phyloP scores from a whole-genome alignment of 768 basidiomycete genomes.

The Clathrus columnatus region DNA sequence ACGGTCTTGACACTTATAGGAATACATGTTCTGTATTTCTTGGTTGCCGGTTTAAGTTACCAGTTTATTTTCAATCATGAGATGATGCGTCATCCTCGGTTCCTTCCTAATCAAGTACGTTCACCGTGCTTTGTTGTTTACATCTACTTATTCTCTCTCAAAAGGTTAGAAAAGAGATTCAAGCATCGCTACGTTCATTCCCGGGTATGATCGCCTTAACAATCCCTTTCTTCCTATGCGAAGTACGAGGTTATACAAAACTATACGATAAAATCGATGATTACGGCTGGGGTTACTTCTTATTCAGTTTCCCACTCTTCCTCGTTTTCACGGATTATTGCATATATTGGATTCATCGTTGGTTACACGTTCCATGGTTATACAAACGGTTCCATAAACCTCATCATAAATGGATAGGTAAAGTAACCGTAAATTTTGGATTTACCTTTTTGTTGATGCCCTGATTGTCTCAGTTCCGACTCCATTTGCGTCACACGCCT shows the following conservation, averaged over 20 bases:
- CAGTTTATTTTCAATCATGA: conserved; percentile 85
- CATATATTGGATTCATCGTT: conserved; percentile 96
- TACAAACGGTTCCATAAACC: conserved; percentile 96
- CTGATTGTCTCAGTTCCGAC: conserved; percentile 67
- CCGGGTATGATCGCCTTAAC: conserved; percentile 78
- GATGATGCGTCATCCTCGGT: conserved; percentile 92
- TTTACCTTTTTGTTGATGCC: not conserved
- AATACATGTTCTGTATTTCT: conserved; percentile 79
- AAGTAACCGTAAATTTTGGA: conserved; percentile 25
- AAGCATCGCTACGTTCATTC: conserved; percentile 62
- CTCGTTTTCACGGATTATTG: conserved; percentile 83
- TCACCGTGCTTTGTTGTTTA: conserved; percentile 28
- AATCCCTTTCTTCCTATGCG: conserved; percentile 88
- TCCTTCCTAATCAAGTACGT: conserved; percentile 72
- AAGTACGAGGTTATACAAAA: conserved; percentile 76
- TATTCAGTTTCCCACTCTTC: conserved; percentile 68
- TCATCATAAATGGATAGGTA: conserved; percentile 97
- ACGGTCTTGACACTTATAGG: conserved; percentile 65
- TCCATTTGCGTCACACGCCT: conserved; percentile 94
- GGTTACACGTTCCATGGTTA: conserved; percentile 71
- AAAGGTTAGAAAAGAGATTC: conserved; percentile 50
- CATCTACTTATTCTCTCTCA: not conserved
- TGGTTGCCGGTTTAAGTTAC: conserved; percentile 82
- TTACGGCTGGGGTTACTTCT: conserved; percentile 68
- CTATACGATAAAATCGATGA: conserved; percentile 73